phyloP scores from a whole-genome alignment of 129 eudicot species.

The Glebionis coronaria region DNA sequence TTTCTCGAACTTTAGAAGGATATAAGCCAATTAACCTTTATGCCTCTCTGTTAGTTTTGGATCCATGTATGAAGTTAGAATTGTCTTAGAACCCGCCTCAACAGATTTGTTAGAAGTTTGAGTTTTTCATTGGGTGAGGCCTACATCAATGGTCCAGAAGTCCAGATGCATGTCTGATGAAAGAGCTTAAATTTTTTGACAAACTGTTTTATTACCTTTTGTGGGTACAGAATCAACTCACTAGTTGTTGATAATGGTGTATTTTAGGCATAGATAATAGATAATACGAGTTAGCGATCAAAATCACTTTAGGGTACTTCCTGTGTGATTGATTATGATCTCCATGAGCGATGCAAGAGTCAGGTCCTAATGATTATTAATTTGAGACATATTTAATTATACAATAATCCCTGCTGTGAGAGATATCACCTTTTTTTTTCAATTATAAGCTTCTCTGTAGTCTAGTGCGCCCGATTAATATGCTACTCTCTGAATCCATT shows the following conservation, averaged over 20 bases:
- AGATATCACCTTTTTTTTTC: background rate
- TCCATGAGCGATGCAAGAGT: slow-evolving; percentile 7
- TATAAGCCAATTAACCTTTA: background rate
- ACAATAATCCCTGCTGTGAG: slow-evolving; percentile 8
- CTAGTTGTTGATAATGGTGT: slow-evolving; percentile 5
- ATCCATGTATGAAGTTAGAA: too few species aligned
- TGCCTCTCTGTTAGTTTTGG: background rate
- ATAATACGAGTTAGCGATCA: background rate
- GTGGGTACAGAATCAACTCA: too few species aligned
- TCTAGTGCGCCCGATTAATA: background rate
- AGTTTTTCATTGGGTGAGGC: slow-evolving; percentile 7
- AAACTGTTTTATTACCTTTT: background rate
- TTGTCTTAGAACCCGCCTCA: background rate
- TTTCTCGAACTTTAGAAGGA: background rate
- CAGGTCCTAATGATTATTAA: background rate
- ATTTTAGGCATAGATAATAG: background rate
- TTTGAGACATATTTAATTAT: too few species aligned
- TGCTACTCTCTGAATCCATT: slow-evolving; percentile 10
- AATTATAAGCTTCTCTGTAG: too few species aligned
- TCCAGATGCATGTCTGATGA: background rate
- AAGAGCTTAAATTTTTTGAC: background rate
- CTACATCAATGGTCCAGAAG: background rate
- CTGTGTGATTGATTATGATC: background rate
- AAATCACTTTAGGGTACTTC: background rate
- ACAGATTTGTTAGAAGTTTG: background rate